These are phyloP conservation scores for Mortierella polycephala DNA, from an alignment of 371 early-diverging fungal genomes.

Conservation along the genomic window DNA sequence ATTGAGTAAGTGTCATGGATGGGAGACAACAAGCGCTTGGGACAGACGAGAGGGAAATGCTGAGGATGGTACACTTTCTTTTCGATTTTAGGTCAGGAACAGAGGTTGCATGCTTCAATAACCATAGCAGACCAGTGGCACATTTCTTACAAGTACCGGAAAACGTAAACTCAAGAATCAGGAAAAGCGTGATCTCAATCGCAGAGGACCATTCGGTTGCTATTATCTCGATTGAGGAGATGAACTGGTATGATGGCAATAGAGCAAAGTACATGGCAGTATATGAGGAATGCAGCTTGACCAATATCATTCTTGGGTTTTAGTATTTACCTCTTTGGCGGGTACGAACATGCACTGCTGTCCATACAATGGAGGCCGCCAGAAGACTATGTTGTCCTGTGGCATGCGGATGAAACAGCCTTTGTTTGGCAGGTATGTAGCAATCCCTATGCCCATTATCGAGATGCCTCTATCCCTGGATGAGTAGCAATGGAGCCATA, in stretches of 20 bases:
- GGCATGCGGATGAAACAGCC: slow-evolving; percentile 70
- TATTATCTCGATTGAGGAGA: slow-evolving; percentile 79
- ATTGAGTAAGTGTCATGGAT: slow-evolving; percentile 63
- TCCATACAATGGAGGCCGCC: slow-evolving; percentile 76
- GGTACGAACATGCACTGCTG: slow-evolving; percentile 63
- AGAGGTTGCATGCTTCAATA: slow-evolving; percentile 74
- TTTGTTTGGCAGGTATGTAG: slow-evolving; percentile 81
- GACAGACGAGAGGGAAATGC: background rate
- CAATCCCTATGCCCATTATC: background rate
- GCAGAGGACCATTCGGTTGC: slow-evolving; percentile 77
- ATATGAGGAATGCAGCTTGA: slow-evolving; percentile 13
- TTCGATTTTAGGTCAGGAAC: slow-evolving; percentile 62
- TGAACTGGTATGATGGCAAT: slow-evolving; percentile 67
- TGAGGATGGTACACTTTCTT: background rate
- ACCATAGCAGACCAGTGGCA: slow-evolving; percentile 68
- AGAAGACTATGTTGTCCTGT: slow-evolving; percentile 76
- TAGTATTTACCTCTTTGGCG: slow-evolving; percentile 71
- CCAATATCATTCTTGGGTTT: background rate
- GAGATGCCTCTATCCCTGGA: too few relatives aligned
- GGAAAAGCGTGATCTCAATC: slow-evolving; percentile 72
- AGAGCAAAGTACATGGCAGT: background rate
- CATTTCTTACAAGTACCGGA: slow-evolving; percentile 72
- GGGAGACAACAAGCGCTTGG: too few relatives aligned
- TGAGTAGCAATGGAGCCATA: background rate
- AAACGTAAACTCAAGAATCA: slow-evolving; percentile 65